These are phyloP conservation scores for Aspergillus hancockii DNA, from an alignment of 495 filamentous ascomycete genomes.

Conservation along the genomic window DNA sequence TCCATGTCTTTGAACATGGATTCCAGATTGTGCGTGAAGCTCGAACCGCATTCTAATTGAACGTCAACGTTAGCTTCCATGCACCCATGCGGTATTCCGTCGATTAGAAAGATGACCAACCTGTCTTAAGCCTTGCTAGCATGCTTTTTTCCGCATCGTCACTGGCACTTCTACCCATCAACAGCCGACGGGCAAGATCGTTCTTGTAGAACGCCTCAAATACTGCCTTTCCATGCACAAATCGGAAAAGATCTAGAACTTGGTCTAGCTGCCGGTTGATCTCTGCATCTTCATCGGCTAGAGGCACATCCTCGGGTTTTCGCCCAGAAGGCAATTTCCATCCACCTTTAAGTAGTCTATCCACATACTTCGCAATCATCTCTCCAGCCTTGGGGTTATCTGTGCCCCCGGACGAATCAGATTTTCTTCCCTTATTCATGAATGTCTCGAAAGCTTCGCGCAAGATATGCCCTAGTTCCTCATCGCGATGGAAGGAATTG, in stretches of 20 bases:
- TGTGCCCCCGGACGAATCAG: conserved; percentile 65
- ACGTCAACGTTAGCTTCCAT: conserved; percentile 7
- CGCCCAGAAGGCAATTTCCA: conserved; percentile 65
- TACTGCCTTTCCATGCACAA: conserved; percentile 94
- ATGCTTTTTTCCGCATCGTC: conserved; percentile 95
- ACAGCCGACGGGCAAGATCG: conserved; percentile 81
- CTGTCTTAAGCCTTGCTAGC: conserved; percentile 82
- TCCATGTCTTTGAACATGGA: conserved; percentile 99
- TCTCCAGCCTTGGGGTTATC: conserved; percentile 93
- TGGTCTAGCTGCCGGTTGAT: conserved; percentile 87
- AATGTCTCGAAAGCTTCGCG: conserved; percentile 84
- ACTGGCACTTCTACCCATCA: conserved; percentile 89
- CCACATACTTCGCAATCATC: conserved; percentile 98
- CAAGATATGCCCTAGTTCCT: conserved; percentile 70
- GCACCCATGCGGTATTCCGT: not conserved
- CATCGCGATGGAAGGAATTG: conserved; percentile 71
- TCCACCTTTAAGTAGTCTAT: conserved; percentile 83
- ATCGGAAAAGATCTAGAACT: conserved; percentile 90
- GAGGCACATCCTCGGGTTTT: conserved; percentile 47
- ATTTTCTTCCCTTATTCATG: conserved; percentile 81
- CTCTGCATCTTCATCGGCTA: conserved; percentile 86
- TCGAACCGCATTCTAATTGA: conserved; percentile 76
- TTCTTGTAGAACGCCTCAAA: conserved; percentile 99
- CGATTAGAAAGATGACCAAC: conserved; percentile 31
- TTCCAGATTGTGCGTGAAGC: conserved; percentile 94